Evolutionary conservation across 345 rosid genomes (phyloP), one percentile per base, ranked within the genome.

Genomic region (Arabidopsis suecica): DNA sequence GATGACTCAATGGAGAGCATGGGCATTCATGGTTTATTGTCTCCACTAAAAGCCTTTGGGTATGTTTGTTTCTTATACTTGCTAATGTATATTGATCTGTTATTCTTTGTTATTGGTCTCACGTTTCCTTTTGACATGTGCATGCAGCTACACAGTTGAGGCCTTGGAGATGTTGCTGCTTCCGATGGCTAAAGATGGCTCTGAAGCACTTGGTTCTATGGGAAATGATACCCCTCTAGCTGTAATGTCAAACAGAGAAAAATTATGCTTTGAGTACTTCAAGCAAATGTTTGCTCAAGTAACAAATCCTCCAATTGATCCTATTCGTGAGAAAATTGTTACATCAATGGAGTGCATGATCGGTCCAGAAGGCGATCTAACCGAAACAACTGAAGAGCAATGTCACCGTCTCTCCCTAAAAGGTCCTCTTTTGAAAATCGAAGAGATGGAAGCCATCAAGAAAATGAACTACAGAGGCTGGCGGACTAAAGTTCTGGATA

Each of bases 221-320:
- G 99, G 99, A 75, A 96, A 96, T 82, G 99, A 96, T 85, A 76
- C 99, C 1, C 98, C 99, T 40, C 81, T 96, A 73, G 99, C 99
- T 62, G 98, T 96, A 22, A 91, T 96, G 98, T 96, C 99, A 47
- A 69, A 86, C 81, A 78, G 97, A 65, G 98, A 96, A 78, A 96
- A 96, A 51, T 84, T 96, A 45, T 80, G 93, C 14, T 96, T 84
- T 45, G 99, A 96, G 86, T 96, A 96, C 79, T 96, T 96, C 85
- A 96, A 96, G 83, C 99, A 96, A 86, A 96, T 96, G 99, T 96
- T 96, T 84, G 99, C 99, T 74, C 99, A 96, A 85, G 99, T 96
- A 53, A 96, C 99, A 60, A 96, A 96, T 68, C 99, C 99, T 57
- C 99, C 99, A 28, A 96, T 96, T 20, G 99, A 96, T 81, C 99